A percentile compares a stretch with the other conserved stretches of the same genome.
phyloP scores from a whole-genome alignment of 306 rosid genomes.

The Citrullus colocynthis region DNA sequence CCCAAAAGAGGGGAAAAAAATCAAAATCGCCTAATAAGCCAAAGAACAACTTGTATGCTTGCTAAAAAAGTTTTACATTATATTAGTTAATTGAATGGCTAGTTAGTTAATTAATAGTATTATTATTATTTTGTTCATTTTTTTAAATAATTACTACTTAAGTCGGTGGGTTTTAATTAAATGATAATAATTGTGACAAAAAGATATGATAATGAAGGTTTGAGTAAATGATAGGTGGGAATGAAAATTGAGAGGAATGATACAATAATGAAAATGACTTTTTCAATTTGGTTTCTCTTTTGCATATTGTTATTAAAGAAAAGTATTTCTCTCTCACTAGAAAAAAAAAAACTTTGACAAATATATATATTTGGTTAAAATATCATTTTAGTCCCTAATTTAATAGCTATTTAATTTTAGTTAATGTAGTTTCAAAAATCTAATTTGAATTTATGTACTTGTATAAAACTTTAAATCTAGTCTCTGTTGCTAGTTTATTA shows the following conservation, averaged over 20 bases:
- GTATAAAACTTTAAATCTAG: too few species aligned
- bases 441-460: too few species aligned
- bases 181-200: background rate
- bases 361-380: too few species aligned
- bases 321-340: too few species aligned
- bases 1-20: background rate
- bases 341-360: too few species aligned
- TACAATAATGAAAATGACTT: background rate
- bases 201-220: slow-evolving; percentile 2
- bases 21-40: background rate
- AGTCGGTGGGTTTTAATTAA: slow-evolving; percentile 6
- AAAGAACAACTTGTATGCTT: background rate
- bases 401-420: too few species aligned
- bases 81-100: background rate
- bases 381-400: too few species aligned
- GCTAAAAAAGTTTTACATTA: background rate
- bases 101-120: background rate
- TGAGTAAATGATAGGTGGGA: background rate
- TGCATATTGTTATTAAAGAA: too few species aligned
- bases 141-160: background rate
- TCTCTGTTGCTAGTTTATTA: too few species aligned
- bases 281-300: background rate
- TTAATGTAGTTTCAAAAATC: too few species aligned
- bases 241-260: background rate
- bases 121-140: background rate